Conservation (phyloP, 1,284 basidiomycete species). For the Naganishia albida region DNA sequence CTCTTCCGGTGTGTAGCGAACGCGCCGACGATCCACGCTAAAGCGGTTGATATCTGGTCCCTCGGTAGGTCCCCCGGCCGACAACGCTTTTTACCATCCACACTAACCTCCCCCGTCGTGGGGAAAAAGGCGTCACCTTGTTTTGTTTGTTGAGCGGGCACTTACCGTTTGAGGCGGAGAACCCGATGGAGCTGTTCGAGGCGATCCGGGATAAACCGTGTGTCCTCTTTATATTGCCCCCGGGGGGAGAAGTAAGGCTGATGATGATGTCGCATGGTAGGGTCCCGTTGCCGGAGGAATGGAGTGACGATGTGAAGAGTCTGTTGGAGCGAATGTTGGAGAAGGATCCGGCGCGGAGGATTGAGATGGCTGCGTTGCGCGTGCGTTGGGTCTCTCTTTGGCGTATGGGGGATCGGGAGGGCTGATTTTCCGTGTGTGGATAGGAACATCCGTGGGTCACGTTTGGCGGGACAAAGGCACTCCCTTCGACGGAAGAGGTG, state of each 20-base stretch:
- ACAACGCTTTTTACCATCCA: not conserved
- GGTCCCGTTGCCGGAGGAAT: constrained; percentile 49
- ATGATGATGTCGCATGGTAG: constrained; percentile 17
- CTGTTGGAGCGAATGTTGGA: constrained; percentile 52
- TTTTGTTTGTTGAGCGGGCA: constrained; percentile 60
- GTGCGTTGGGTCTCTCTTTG: constrained; percentile 42
- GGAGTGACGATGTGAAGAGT: constrained; percentile 46
- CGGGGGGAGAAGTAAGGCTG: too few relatives aligned
- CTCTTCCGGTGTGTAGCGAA: constrained; percentile 24
- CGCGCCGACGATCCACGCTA: constrained; percentile 53
- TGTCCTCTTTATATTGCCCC: constrained; percentile 32
- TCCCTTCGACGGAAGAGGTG: constrained; percentile 51
- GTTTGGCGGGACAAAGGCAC: constrained; percentile 44
- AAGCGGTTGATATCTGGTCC: constrained; percentile 60
- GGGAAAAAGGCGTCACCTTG: constrained; percentile 56
- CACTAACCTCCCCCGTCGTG: constrained; percentile 3
- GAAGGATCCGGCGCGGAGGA: constrained; percentile 51
- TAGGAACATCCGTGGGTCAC: constrained; percentile 56
- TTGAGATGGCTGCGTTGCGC: constrained; percentile 49
- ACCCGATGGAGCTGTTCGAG: constrained; percentile 58
- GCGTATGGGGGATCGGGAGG: not conserved
- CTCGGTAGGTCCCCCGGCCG: constrained; percentile 48
- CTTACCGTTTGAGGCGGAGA: constrained; percentile 58
- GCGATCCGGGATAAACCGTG: constrained; percentile 56
- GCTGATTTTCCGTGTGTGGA: constrained; percentile 3